Percentiles rank a stretch among this genome's conserved stretches.
These are phyloP conservation scores for Quercus tomentella DNA, from an alignment of 331 rosid genomes.

Conservation along the genomic window DNA sequence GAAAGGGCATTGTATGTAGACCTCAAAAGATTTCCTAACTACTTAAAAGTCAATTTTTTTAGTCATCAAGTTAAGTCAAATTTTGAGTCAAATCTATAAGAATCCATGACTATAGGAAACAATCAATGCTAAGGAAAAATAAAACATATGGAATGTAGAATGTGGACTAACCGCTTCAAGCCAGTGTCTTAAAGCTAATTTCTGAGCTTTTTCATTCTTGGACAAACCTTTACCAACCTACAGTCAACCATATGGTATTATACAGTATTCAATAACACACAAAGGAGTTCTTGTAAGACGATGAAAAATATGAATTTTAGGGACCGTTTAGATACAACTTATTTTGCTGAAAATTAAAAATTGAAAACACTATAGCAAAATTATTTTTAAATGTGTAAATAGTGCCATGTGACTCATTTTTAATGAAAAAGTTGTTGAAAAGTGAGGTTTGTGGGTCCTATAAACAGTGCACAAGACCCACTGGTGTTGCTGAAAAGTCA, in stretches of 20 bases:
- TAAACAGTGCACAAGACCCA: too few relatives aligned
- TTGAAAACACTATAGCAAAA: too few relatives aligned
- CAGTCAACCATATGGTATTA: not conserved
- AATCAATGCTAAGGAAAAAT: not conserved
- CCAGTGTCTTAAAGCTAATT: conserved; percentile 68
- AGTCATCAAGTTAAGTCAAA: too few relatives aligned
- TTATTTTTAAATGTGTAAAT: too few relatives aligned
- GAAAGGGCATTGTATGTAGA: too few relatives aligned
- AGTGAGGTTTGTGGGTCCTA: too few relatives aligned
- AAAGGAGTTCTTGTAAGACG: conserved; percentile 7
- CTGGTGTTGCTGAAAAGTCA: too few relatives aligned
- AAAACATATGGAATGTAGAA: not conserved
- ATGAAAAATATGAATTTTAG: conserved; percentile 31
- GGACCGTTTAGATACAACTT: too few relatives aligned
- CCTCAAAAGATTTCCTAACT: too few relatives aligned
- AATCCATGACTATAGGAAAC: not conserved
- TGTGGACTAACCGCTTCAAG: conserved; percentile 79
- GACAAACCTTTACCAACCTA: conserved; percentile 61
- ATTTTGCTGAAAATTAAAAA: too few relatives aligned
- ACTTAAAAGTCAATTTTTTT: too few relatives aligned
- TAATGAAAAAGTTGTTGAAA: too few relatives aligned
- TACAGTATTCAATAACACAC: conserved; percentile 5
- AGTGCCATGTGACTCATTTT: accelerated
- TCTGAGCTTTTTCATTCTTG: conserved; percentile 42
- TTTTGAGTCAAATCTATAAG: not conserved